Evolutionary conservation across 1,139 yeast species (phyloP).

Genomic region (Pichia sp.): DNA sequence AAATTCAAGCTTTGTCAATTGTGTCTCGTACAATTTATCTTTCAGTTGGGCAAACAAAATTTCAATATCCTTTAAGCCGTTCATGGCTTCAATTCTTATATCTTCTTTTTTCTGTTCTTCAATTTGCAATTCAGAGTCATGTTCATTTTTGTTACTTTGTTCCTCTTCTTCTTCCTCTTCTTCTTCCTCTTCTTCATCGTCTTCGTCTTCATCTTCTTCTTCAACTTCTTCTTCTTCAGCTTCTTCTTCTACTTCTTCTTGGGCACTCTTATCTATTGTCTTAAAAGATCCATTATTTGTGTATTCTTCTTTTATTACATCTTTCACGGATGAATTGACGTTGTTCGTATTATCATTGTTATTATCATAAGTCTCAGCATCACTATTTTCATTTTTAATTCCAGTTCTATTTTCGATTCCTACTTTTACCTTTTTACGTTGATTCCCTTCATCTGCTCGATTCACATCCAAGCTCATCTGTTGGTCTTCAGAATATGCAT

Average conservation of each 20-base stretch:
- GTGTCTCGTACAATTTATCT: conserved; percentile 71
- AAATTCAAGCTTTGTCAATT: conserved; percentile 65
- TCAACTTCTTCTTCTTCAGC: conserved; percentile 11
- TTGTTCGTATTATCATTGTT: neutral
- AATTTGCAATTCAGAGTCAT: neutral
- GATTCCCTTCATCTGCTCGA: too few relatives aligned
- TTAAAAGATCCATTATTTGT: too few relatives aligned
- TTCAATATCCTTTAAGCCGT: conserved; percentile 71
- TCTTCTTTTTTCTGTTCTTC: conserved; percentile 32
- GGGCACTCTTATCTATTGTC: neutral
- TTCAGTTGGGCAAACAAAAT: conserved; percentile 78
- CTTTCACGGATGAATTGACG: too few relatives aligned
- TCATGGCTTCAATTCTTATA: conserved; percentile 57
- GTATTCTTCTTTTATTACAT: too few relatives aligned
- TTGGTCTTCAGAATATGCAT: conserved; percentile 8
- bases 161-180: conserved; percentile 13
- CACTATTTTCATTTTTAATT: too few relatives aligned
- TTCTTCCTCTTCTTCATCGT: conserved; percentile 21
- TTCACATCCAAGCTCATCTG: conserved; percentile 3
- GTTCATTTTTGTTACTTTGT: conserved; percentile 6
- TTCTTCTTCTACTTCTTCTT: neutral
- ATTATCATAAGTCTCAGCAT: neutral
- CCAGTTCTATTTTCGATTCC: too few relatives aligned
- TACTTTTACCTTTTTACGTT: too few relatives aligned
- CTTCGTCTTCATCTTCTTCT: conserved; percentile 16